Evolutionary conservation across 73 alveolate genomes (phyloP).

Genomic region (Paramecium octaurelia): DNA sequence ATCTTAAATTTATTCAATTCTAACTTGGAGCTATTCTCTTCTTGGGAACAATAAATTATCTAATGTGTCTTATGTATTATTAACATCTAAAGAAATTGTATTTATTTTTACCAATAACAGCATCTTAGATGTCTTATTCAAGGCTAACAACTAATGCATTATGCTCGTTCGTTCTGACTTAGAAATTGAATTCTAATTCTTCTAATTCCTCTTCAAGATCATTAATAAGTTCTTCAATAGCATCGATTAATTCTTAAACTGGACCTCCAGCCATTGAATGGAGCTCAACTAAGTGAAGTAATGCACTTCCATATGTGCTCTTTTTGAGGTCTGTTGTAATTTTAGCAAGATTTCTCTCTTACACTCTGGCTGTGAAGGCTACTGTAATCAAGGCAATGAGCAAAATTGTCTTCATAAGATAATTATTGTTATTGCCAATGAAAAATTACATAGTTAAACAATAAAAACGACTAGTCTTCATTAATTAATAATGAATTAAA

Average conservation of each 20-base stretch:
- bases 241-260: constrained; percentile 38
- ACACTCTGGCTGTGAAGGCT: constrained; percentile 40
- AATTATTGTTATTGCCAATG: neutral
- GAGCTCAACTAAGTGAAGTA: constrained; percentile 39
- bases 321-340: neutral
- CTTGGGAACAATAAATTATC: constrained; percentile 53
- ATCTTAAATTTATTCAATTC: constrained; percentile 16
- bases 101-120: neutral
- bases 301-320: constrained; percentile 29
- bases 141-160: constrained; percentile 6
- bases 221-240: constrained; percentile 43
- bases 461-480: constrained; percentile 28
- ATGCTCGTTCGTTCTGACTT: constrained; percentile 31
- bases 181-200: constrained; percentile 37
- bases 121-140: constrained; percentile 35
- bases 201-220: constrained; percentile 29
- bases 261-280: constrained; percentile 53
- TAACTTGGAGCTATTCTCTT: neutral
- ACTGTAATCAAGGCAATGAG: constrained; percentile 9
- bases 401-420: neutral
- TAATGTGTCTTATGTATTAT: constrained; percentile 31
- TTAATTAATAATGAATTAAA: neutral
- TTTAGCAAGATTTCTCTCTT: constrained; percentile 50
- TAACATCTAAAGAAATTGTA: neutral
- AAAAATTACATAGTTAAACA: neutral